phyloP scores from a whole-genome alignment of 495 filamentous ascomycete genomes.

The Aspergillus ellipticus region DNA sequence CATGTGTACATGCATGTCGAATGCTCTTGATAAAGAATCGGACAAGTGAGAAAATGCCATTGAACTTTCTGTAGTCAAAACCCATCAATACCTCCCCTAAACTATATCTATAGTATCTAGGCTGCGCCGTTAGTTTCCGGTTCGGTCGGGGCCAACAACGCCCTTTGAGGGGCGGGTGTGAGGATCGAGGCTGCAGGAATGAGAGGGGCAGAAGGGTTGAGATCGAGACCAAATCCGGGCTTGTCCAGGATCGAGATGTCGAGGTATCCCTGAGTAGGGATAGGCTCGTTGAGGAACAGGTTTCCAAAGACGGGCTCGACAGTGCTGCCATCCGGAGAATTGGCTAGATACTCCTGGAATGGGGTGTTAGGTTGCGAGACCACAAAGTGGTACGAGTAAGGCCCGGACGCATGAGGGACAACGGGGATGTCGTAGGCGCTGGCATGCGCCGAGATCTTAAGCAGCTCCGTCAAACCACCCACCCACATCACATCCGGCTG shows the following conservation, averaged over 20 bases:
- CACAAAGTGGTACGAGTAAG: conserved; percentile 94
- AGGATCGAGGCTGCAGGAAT: conserved; percentile 70
- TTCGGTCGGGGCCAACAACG: conserved; percentile 41
- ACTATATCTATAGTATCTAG: conserved; percentile 1
- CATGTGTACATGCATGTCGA: neutral
- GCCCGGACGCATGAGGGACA: conserved; percentile 87
- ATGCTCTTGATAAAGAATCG: conserved; percentile 4
- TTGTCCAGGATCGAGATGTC: conserved; percentile 76
- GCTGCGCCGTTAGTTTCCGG: conserved; percentile 23
- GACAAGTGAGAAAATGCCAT: conserved; percentile 7
- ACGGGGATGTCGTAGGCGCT: conserved; percentile 91
- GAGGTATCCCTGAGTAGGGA: conserved; percentile 76
- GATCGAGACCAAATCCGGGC: conserved; percentile 83
- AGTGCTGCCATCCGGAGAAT: conserved; percentile 82
- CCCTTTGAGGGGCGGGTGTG: conserved; percentile 63
- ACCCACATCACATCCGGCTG: conserved; percentile 98
- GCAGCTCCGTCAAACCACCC: conserved; percentile 85
- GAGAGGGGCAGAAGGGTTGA: conserved; percentile 76
- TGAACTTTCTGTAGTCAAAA: neutral
- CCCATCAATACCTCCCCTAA: neutral
- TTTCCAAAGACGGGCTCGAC: conserved; percentile 89
- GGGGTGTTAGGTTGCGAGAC: conserved; percentile 85
- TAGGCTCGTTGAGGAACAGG: conserved; percentile 85
- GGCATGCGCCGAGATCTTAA: conserved; percentile 83
- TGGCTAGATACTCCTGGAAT: conserved; percentile 93